These are phyloP conservation scores for Abelmoschus esculentus DNA, from an alignment of 345 rosid species.

Conservation along the genomic window DNA sequence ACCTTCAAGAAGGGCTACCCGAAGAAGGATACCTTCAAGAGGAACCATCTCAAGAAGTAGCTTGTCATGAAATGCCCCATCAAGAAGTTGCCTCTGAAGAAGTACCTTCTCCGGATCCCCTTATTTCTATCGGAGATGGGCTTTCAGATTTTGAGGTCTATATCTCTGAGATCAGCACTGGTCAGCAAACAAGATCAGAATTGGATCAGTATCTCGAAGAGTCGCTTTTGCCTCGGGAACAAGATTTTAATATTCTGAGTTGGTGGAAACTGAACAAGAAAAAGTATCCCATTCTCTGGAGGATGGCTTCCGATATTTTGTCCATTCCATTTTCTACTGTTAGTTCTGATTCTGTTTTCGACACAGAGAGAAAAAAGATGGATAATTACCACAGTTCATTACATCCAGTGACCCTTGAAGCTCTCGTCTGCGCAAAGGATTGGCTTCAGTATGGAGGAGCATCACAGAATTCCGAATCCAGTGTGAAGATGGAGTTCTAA, in stretches of 20 bases:
- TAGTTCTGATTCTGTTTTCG: slow-evolving; percentile 52
- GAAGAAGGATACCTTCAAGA: slow-evolving; percentile 1
- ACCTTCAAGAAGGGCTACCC: slow-evolving; percentile 19
- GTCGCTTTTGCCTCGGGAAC: slow-evolving; percentile 56
- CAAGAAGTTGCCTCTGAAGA: slow-evolving; percentile 19
- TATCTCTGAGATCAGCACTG: slow-evolving; percentile 49
- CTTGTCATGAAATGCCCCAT: neutral
- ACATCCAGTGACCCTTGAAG: slow-evolving; percentile 70
- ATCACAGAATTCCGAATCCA: slow-evolving; percentile 14
- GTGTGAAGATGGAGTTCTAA: slow-evolving; percentile 32
- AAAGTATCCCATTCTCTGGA: slow-evolving; percentile 72
- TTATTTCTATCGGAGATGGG: slow-evolving; percentile 62
- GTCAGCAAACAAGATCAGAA: slow-evolving; percentile 59
- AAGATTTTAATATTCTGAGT: slow-evolving; percentile 65
- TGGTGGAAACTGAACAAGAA: slow-evolving; percentile 83
- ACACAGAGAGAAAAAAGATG: slow-evolving; percentile 46
- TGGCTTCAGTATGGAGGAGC: slow-evolving; percentile 59
- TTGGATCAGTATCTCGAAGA: slow-evolving; percentile 84
- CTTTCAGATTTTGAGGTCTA: slow-evolving; percentile 76
- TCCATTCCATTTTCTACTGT: slow-evolving; percentile 61
- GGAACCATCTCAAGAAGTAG: neutral
- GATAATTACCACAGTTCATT: slow-evolving; percentile 55
- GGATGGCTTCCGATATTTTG: slow-evolving; percentile 81
- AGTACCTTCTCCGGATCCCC: slow-evolving; percentile 43
- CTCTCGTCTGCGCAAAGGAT: slow-evolving; percentile 79